Base-by-base conservation (phyloP, 768 basidiomycete species). In the Termitomyces sp. region DNA sequence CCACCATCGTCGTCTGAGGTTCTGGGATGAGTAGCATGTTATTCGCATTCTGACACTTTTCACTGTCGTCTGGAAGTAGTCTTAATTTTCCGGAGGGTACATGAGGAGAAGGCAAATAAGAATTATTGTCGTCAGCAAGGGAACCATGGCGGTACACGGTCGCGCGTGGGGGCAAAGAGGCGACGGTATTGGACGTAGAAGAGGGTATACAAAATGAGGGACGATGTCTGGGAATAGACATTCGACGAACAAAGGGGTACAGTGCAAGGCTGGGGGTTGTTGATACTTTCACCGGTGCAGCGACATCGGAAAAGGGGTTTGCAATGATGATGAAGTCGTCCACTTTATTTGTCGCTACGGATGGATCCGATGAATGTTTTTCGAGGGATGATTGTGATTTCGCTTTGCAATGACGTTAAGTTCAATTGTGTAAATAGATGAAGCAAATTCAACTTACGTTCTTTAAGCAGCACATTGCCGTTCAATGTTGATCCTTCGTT, bases 91-190 rank as follows among this genome's bases (percentile, higher is more conserved):
- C 45, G 9, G 57, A 58, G 5, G 52, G 38, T 14, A 41, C 46
- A 33, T 58, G 57, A 28, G 45, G 51, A 28, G 40, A 16, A 11
- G 61, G 32, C 16, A 46, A 28, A 44, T 62, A 58, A 11, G 61
- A 59, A 16, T 33, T 47, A 0, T 26, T n/a, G 7, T 62, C 57
- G 2, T 55, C 51, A 32, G 45, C 13, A 3, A 58, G n/a, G 36
- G 54, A 56, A 18, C 50, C 47, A 35, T 41, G 57, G 5, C 30
- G 57, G 3, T 26, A 24, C 28, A 51, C 16, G 8, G 38, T 57
- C 3, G 55, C 54, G 11, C 33, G 45, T 26, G 35, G 40, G 22
- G 54, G 55, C 22, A 55, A 40, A 28, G 54, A 20, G 26, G 41
- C 26, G 13, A 16, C 33, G 3, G 35, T 9, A 20, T 32, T 20